Base-by-base conservation (phyloP, 2,329 filamentous ascomycete genomes). In the Fusarium odoratissimum region DNA sequence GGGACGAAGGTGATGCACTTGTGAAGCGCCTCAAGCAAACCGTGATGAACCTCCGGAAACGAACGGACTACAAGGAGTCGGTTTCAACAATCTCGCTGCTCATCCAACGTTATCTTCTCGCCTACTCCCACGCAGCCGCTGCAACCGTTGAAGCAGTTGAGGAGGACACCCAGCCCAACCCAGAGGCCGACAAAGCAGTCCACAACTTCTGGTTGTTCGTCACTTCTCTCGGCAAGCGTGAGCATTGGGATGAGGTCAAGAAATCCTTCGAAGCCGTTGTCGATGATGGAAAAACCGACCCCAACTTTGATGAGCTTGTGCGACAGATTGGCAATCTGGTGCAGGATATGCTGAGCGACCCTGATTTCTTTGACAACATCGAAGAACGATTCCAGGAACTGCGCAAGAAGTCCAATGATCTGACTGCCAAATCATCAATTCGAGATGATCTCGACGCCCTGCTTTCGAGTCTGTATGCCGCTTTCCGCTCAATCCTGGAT, bases 21-120 rank as follows among this genome's bases (percentile, higher is more conserved):
- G 77, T 95, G 10, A 87, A 91, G 73, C 91, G 95, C 10, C 84
- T 98, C 55, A 95, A 95, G 81, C 86, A 92, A 76, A 91, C 92
- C 0, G 90, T 98, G 7, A 75, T 89, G 19, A 93, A 92, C 42
- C 87, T 98, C 19, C 88, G 93, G 12, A 88, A 93, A 77, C 90
- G 93, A 57, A 89, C 88, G 12, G 94, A 97, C 79, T 98, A 98
- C 80, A 91, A 92, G 0, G 91, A 95, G 52, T 97, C 95, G 0
- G 94, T 97, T 0, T 94, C 93, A 2, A 94, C 91, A 0, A 82
- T 98, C 37, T 90, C 93, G 0, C 82, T 91, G 12, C 86, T 98
- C 10, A 86, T 98, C 63, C 90, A 94, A 78, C 90, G 92, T 45
- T 97, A 97, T 80, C 91, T 93, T 14, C 84, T 90, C 69, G 86